Base-by-base conservation (phyloP, 768 basidiomycete genomes). In the Pisolithus tinctorius region DNA sequence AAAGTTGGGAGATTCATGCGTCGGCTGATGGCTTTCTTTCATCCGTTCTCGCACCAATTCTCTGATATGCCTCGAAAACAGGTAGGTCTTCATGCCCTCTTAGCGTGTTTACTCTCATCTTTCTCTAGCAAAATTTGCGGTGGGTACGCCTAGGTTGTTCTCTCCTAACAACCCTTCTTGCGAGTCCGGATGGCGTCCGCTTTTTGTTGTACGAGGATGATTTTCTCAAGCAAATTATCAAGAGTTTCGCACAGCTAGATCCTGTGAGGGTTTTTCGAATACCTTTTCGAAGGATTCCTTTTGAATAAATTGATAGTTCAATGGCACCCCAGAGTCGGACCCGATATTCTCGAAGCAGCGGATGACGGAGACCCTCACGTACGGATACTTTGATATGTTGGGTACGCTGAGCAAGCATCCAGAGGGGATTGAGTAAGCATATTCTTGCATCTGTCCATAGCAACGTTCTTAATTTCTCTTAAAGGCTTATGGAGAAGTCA, bases 321-420 rank as follows among this genome's bases (percentile, higher is more conserved):
- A 86, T 56, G 80, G 83, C 9, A 73, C 77, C 9, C 81, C 84
- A 0, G 83, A 82, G 50, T 80, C 84, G 7, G 88, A 91, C 60
- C 84, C 88, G 0, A 78, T 89, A 47, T 92, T 98, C 60, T 92
- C 93, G 1, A 88, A 87, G 63, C 78, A 83, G 57, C 78, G 91
- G 6, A 77, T 97, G 45, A 76, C 84, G 38, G 83, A 85, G 16
- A 93, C 92, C 0, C 69, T 99, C 59, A 90, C 91, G 0, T 88
- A 81, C 58, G 95, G 93, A 0, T 98, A 98, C 67, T 81, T 99
- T 57, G 93, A 96, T 60, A 93, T 99, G 85, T 77, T 99, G 3
- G 95, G 95, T 7, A 85, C 82, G 1, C 73, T 99, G 43, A 95
- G 90, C 71, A 92, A 86, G 61, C 82, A 84, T 55, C 78, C 83